phyloP scores from a whole-genome alignment of 2,329 filamentous ascomycete species.

The Hypoxylon sp. region DNA sequence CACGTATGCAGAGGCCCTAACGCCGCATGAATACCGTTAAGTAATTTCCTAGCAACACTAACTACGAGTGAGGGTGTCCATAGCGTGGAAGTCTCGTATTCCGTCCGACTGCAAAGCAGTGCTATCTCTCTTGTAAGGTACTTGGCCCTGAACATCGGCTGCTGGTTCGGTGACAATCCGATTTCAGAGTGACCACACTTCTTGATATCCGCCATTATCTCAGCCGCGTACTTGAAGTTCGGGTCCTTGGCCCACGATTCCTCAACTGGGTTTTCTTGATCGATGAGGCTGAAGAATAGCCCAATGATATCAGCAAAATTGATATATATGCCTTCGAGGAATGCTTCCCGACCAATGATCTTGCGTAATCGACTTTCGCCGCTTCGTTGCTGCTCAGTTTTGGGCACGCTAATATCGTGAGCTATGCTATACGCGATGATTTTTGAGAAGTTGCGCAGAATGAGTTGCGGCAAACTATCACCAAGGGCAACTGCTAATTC shows the following conservation, averaged over 20 bases:
- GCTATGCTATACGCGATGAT: constrained; percentile 87
- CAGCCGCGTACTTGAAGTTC: constrained; percentile 71
- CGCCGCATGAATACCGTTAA: constrained; percentile 85
- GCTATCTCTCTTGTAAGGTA: constrained; percentile 82
- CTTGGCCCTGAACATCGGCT: constrained; percentile 87
- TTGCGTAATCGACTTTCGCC: constrained; percentile 78
- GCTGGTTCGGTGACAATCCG: constrained; percentile 81
- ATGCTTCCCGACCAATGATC: constrained; percentile 76
- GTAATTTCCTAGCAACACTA: constrained; percentile 80
- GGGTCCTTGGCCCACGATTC: constrained; percentile 74
- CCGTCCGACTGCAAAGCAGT: constrained; percentile 81
- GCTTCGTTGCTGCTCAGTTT: constrained; percentile 62
- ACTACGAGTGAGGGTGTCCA: constrained; percentile 84
- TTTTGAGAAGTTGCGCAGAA: constrained; percentile 81
- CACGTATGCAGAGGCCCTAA: constrained; percentile 90
- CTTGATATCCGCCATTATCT: constrained; percentile 79
- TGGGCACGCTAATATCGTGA: constrained; percentile 73
- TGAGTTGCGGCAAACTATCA: constrained; percentile 68
- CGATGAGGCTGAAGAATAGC: constrained; percentile 81
- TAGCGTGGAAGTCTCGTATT: constrained; percentile 73
- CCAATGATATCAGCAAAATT: constrained; percentile 85
- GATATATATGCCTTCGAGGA: constrained; percentile 73
- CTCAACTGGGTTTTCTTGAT: constrained; percentile 82
- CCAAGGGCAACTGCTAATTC: constrained; percentile 73
- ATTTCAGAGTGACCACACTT: constrained; percentile 75